Percentiles rank a stretch among this genome's conserved stretches.
Conservation (phyloP, 371 early-diverging fungal species). For the Syncephalastrum monosporum region DNA sequence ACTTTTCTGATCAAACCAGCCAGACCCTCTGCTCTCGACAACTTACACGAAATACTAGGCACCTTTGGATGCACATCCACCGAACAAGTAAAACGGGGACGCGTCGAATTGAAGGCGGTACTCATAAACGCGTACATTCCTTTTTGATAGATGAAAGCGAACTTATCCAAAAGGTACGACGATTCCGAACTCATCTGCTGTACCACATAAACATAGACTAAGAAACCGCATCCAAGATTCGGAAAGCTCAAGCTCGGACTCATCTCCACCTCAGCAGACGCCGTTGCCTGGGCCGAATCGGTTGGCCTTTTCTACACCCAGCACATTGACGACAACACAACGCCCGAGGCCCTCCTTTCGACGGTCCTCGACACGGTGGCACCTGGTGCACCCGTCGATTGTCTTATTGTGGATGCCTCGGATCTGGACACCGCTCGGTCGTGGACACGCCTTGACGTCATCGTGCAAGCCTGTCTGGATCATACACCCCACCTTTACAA, state of each 20-base stretch:
- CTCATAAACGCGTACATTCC: no score
- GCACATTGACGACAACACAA: background rate
- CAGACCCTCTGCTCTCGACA: no score
- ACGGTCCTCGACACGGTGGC: constrained; percentile 3
- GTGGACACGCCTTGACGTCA: constrained; percentile 15
- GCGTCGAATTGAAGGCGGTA: no score
- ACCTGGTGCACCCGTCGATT: constrained; percentile 7
- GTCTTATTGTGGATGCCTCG: constrained; percentile 24
- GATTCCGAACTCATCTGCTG: no score
- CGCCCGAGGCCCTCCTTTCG: background rate
- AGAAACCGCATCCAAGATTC: constrained; percentile 20
- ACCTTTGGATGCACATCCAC: no score
- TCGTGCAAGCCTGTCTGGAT: constrained; percentile 11
- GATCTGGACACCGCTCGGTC: background rate
- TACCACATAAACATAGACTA: no score
- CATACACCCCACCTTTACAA: constrained; percentile 12
- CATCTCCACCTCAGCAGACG: constrained; percentile 11
- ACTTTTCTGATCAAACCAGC: no score
- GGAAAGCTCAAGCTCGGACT: constrained; percentile 30
- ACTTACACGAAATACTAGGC: no score
- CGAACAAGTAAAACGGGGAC: no score
- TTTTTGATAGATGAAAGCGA: no score
- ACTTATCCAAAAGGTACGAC: no score
- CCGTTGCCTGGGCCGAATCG: constrained; percentile 7
- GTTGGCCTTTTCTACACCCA: constrained; percentile 9